Evolutionary conservation across 2,329 filamentous ascomycete genomes (phyloP), one percentile per base, ranked within the genome.

Genomic region (Fusarium buharicum): DNA sequence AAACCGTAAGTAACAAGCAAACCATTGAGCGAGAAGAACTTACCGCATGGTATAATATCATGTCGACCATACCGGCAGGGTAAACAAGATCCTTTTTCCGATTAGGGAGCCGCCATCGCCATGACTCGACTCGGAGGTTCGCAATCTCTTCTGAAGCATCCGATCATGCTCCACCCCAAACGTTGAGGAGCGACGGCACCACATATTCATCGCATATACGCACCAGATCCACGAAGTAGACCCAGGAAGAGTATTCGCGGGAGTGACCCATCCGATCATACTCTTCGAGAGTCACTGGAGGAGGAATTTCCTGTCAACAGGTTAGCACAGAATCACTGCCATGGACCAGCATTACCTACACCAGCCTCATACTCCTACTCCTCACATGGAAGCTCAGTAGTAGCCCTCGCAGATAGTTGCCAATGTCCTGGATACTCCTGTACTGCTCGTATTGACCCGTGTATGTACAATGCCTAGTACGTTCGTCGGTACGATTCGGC

Each of bases 401-500:
- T 61, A 6, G 50, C 39, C 2, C 30, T 16, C 3, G 39, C 46
- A 6, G 37, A 38, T 22, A 66, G 50, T 6, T 48, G 53, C 39
- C 59, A 60, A 30, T 55, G 39, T 6, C 41, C 36, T 3, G 50
- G 22, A 18, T 55, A 44, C 17, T 61, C 54, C 31, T 59, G 60
- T 10, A 69, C 57, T 17, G 28, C 52, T 10, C 66, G 50, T 24
- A 70, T 22, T 13, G 62, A 60, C 2, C 62, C 64, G n/a, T 70
- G 62, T 6, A 60, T 27, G 31, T 67, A 70, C 10, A 70, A 33
- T 6, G 52, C 68, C 68, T 66, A 70, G 38, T 70, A 70, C 12
- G 68, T 68, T 27, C 68, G 57, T 37, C 68, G 56, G 20, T 60
- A 67, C 6, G 68, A 70, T 37, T 70, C 68, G 18, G 68, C 66